Percentiles rank a stretch among this genome's conserved stretches.
Evolutionary conservation across 1,284 basidiomycete species (phyloP).

Genomic region (Sporisorium scitamineum): DNA sequence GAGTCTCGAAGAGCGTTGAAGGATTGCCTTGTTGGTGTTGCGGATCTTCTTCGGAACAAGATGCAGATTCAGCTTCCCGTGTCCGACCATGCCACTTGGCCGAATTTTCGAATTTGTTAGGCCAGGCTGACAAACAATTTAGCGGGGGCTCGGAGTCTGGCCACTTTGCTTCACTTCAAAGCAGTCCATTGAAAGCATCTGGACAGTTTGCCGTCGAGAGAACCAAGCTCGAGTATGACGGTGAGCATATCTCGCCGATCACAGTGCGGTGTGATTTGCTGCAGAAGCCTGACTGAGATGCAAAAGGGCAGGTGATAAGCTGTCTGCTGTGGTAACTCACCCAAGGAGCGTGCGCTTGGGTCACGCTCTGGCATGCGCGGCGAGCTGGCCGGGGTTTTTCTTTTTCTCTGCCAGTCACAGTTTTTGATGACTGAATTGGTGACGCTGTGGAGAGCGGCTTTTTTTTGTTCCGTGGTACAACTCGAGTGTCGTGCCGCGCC

Average conservation of each 20-base stretch:
- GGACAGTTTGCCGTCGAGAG: neutral
- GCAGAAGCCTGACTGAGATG: neutral
- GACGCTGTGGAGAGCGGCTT: neutral
- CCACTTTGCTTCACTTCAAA: neutral
- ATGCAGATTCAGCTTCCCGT: conserved; percentile 3
- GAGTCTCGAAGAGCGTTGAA: neutral
- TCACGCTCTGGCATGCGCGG: neutral
- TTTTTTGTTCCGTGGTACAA: neutral
- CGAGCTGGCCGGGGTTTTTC: conserved; percentile 4
- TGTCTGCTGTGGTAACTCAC: neutral
- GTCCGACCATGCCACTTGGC: neutral
- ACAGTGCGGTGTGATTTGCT: neutral
- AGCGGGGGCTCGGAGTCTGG: no score
- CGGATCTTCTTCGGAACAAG: neutral
- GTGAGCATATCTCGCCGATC: neutral
- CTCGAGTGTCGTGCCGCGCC: neutral
- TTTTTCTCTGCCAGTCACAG: no score
- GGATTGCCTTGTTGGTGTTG: neutral
- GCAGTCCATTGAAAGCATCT: neutral
- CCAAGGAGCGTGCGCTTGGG: neutral
- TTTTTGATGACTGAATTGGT: neutral
- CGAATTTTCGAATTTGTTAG: neutral
- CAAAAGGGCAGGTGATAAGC: neutral
- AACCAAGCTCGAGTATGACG: neutral
- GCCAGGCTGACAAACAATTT: neutral